These are phyloP conservation scores for Juglanconis juglandina DNA, from an alignment of 2,329 filamentous ascomycete species.

Conservation along the genomic window DNA sequence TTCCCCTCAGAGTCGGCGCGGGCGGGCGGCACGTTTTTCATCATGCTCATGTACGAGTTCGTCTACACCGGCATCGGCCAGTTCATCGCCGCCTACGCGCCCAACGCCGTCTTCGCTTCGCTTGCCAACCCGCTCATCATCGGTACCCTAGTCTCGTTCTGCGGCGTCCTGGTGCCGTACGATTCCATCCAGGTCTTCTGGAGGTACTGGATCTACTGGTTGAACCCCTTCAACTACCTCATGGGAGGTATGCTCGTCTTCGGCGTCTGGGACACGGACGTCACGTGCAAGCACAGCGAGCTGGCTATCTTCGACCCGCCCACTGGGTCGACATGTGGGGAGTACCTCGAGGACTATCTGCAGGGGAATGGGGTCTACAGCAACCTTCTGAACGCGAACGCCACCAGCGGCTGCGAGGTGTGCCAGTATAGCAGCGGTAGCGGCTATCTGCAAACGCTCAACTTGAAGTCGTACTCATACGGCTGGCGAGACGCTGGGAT, in stretches of 20 bases:
- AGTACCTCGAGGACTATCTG: constrained; percentile 53
- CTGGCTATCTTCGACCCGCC: constrained; percentile 52
- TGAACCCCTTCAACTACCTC: constrained; percentile 66
- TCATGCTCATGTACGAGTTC: constrained; percentile 52
- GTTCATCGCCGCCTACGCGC: constrained; percentile 54
- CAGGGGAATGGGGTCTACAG: constrained; percentile 41
- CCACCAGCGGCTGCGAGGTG: constrained; percentile 52
- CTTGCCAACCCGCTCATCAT: constrained; percentile 68
- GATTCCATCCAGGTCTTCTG: constrained; percentile 65
- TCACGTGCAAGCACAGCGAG: constrained; percentile 33
- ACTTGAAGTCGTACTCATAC: constrained; percentile 58
- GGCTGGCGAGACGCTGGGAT: constrained; percentile 59
- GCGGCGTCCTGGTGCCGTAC: constrained; percentile 60
- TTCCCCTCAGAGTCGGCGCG: constrained; percentile 30
- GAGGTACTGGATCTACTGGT: constrained; percentile 69
- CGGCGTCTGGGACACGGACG: constrained; percentile 61
- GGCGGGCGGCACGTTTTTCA: constrained; percentile 56
- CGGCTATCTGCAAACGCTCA: constrained; percentile 59
- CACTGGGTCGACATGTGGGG: constrained; percentile 49
- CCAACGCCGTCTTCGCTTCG: constrained; percentile 65
- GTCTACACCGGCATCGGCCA: constrained; percentile 55
- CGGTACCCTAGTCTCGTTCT: constrained; percentile 62
- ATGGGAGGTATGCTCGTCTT: constrained; percentile 38
- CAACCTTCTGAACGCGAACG: constrained; percentile 59
- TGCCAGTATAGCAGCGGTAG: constrained; percentile 57